A percentile compares a stretch with the other conserved stretches of the same genome.
Evolutionary conservation across 2,329 filamentous ascomycete genomes (phyloP).

Genomic region (Atkinsonella hypoxylon): DNA sequence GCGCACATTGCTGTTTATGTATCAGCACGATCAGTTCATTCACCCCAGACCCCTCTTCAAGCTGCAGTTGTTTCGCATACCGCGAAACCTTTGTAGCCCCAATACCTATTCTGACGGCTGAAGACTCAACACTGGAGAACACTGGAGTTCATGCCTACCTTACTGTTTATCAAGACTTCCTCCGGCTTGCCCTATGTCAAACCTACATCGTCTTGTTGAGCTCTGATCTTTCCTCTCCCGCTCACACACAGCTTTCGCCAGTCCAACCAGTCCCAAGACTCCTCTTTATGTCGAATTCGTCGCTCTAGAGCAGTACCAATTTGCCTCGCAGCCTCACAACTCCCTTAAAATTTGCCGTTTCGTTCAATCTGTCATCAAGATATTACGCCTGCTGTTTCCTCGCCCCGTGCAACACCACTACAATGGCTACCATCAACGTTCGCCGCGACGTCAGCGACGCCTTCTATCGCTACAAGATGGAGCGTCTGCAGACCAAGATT

Average conservation of each 20-base stretch:
- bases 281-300: conserved; percentile 28
- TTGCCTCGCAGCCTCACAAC: conserved; percentile 10
- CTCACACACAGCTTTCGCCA: conserved; percentile 26
- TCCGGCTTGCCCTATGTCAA: conserved; percentile 44
- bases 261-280: background rate
- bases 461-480: conserved; percentile 99
- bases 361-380: background rate
- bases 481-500: conserved; percentile 95
- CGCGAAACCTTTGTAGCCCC: conserved; percentile 84
- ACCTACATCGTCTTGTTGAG: conserved; percentile 37
- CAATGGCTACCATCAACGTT: conserved; percentile 96
- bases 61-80: conserved; percentile 95
- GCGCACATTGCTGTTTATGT: conserved; percentile 68
- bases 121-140: conserved; percentile 34
- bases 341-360: background rate
- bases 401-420: conserved; percentile 32
- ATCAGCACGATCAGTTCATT: conserved; percentile 87
- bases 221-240: conserved; percentile 35
- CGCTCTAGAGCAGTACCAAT: conserved; percentile 10
- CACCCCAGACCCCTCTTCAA: conserved; percentile 91
- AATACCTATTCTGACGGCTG: conserved; percentile 90
- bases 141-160: conserved; percentile 46
- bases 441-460: conserved; percentile 94
- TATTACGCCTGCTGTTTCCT: conserved; percentile 7
- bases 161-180: conserved; percentile 33